Evolutionary conservation across 306 rosid genomes (phyloP).

Genomic region (Malus sieversii): DNA sequence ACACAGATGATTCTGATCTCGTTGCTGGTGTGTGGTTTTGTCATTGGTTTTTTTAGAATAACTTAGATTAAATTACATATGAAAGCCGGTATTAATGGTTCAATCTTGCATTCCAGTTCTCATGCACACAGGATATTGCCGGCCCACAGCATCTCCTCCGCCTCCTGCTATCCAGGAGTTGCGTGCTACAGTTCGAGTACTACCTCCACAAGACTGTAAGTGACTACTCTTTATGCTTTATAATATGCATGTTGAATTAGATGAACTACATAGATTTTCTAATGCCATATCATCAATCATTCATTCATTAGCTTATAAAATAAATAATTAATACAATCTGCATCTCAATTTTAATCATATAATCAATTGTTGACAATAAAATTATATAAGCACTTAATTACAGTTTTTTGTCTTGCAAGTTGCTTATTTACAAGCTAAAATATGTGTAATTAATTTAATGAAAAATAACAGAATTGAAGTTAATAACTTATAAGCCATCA

Average conservation of each 20-base stretch:
- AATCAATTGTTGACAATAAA: background rate
- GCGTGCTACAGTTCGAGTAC: slow-evolving; percentile 62
- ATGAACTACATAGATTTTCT: background rate
- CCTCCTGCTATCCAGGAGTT: slow-evolving; percentile 82
- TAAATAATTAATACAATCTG: background rate
- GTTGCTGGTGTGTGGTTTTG: slow-evolving; percentile 69
- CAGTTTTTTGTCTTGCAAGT: background rate
- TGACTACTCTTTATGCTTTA: background rate
- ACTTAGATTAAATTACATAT: background rate
- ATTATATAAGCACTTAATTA: background rate
- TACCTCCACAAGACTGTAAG: slow-evolving; percentile 92
- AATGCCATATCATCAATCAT: background rate
- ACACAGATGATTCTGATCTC: slow-evolving; percentile 92
- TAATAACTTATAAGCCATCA: background rate
- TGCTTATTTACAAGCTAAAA: background rate
- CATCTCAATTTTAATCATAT: background rate
- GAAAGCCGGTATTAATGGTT: slow-evolving; percentile 23
- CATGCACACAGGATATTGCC: slow-evolving; percentile 98
- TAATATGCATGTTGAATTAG: background rate
- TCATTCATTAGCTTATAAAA: background rate
- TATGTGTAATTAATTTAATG: background rate
- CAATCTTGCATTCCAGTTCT: slow-evolving; percentile 54
- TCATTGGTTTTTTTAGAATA: background rate
- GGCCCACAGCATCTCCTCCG: slow-evolving; percentile 92
- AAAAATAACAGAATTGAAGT: background rate